Evolutionary conservation across 805 yeast species (phyloP).

Genomic region (Kregervanrija delftensis): DNA sequence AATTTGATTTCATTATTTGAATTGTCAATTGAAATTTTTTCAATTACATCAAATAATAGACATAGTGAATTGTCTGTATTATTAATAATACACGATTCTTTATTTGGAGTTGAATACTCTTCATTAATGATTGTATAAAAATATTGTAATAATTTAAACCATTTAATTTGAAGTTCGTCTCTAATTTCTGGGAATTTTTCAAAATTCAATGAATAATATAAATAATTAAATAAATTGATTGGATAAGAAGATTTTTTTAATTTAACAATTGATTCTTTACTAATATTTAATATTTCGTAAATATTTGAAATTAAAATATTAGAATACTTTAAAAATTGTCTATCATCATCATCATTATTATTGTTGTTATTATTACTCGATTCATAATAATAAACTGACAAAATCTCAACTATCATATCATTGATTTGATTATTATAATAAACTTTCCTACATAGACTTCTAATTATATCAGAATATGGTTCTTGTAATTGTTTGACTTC

Average conservation of each 20-base stretch:
- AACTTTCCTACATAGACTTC: slow-evolving; percentile 66
- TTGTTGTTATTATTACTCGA: slow-evolving; percentile 15
- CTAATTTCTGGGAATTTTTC: slow-evolving; percentile 14
- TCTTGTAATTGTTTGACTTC: slow-evolving; percentile 28
- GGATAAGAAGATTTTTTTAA: slow-evolving; percentile 37
- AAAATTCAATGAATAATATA: slow-evolving; percentile 22
- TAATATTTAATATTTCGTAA: slow-evolving; percentile 18
- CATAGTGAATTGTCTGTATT: slow-evolving; percentile 34
- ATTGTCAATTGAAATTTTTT: slow-evolving; percentile 11
- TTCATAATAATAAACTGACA: slow-evolving; percentile 34
- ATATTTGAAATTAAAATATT: slow-evolving; percentile 20
- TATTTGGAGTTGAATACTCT: slow-evolving; percentile 31
- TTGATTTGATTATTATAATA: slow-evolving; percentile 83
- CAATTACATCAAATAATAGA: slow-evolving; percentile 30
- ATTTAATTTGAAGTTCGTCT: slow-evolving; percentile 30
- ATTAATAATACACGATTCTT: slow-evolving; percentile 34
- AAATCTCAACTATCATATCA: slow-evolving; percentile 70
- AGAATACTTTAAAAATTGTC: slow-evolving; percentile 14
- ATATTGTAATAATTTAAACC: slow-evolving; percentile 31
- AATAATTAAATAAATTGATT: slow-evolving; percentile 36
- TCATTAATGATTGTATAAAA: slow-evolving; percentile 22
- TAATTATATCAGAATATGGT: slow-evolving; percentile 49
- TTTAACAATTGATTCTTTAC: slow-evolving; percentile 24
- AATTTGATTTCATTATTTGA: slow-evolving; percentile 18
- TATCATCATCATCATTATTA: neutral